Conservation (phyloP, 192 early-diverging fungal genomes). For the Umbelopsis sp. region DNA sequence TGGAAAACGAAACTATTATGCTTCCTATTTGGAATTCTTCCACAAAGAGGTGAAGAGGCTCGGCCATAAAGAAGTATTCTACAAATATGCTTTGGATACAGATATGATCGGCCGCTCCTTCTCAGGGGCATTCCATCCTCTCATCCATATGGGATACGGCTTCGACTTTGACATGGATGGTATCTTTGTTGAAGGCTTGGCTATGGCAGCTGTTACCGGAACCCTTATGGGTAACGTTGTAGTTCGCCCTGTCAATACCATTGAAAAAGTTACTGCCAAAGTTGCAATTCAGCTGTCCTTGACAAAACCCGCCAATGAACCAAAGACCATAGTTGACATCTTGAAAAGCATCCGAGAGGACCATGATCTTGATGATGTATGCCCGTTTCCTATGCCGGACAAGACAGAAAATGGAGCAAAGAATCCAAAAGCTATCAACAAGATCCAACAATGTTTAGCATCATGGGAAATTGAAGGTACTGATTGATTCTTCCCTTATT, state of each 20-base stretch:
- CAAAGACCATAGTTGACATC: conserved; percentile 40
- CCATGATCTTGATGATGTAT: conserved; percentile 21
- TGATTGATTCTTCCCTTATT: background rate
- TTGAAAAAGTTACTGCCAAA: conserved; percentile 5
- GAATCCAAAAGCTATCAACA: conserved; percentile 3
- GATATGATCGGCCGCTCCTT: conserved; percentile 46
- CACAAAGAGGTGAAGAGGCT: conserved; percentile 40
- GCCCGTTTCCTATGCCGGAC: background rate
- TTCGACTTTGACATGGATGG: conserved; percentile 60
- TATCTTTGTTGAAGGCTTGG: conserved; percentile 53
- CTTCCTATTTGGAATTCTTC: conserved; percentile 53
- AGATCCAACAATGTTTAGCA: conserved; percentile 36
- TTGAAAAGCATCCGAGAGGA: conserved; percentile 40
- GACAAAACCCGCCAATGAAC: background rate
- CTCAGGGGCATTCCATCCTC: conserved; percentile 56
- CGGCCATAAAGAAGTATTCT: conserved; percentile 38
- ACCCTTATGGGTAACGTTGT: conserved; percentile 22
- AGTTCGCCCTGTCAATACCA: background rate
- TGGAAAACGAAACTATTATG: conserved; percentile 42
- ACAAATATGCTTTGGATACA: conserved; percentile 47
- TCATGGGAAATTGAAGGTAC: conserved; percentile 40
- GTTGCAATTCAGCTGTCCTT: conserved; percentile 24
- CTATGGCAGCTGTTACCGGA: conserved; percentile 48
- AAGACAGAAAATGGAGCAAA: conserved; percentile 19
- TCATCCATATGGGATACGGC: conserved; percentile 66